Evolutionary conservation across 176 grass and related monocot species (phyloP), one percentile per base, ranked within the genome.

Genomic region (Phyllostachys edulis): DNA sequence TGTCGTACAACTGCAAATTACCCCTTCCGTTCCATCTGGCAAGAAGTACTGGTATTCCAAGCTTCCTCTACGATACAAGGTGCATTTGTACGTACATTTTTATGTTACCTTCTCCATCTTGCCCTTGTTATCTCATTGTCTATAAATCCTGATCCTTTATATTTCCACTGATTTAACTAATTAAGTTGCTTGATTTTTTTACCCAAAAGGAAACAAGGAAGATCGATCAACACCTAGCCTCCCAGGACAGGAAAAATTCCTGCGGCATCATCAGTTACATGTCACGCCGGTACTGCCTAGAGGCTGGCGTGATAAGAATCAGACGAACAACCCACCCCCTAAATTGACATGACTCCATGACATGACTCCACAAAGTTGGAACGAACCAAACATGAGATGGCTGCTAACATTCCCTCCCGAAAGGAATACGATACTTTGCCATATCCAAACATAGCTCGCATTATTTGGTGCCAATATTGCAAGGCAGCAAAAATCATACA

Each of bases 361-460:
- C 73, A 76, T 59, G 34, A 76, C 73, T 59, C 52, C 42, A 9
- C 24, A 49, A 79, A 65, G 76, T 21, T 49, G 23, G 24, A 64
- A 55, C 27, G 16, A 47, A 65, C 60, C 24, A 34, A 79, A 65
- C 41, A 64, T 41, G 26, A 21, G 40, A 17, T 15, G 5, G 8
- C 76, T 64, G n/a, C 8, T 26, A 44, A 45, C 57, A 20, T 63
- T 29, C 14, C 40, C 8, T 32, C 41, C 17, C 64, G 42, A 15
- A 14, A 8, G 10, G 62, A 66, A 67, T 67, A 21, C 5, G 62
- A 80, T 80, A 1, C 62, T 38, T 23, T 38, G 29, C 18, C 77
- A 9, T n/a, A 38, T 80, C 62, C 29, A 52, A 52, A 67, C 17
- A 76, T 57, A 39, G 51, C 32, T 23, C 13, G 34, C 17, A 76